These are phyloP conservation scores for Candida khao-thaluensis DNA, from an alignment of 805 yeast genomes.

Conservation along the genomic window DNA sequence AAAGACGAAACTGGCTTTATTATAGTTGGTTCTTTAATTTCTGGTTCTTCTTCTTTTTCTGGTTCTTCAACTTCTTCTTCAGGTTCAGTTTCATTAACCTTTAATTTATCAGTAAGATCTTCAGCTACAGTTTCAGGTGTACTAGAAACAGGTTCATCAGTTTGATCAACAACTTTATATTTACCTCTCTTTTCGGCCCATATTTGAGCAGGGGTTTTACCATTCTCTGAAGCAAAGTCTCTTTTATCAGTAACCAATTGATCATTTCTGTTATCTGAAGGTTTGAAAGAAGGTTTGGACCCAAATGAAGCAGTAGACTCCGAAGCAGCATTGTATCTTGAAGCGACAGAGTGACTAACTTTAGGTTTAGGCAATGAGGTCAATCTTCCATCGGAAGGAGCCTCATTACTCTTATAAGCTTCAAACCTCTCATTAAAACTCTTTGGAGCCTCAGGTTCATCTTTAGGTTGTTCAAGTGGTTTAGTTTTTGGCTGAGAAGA, in stretches of 20 bases:
- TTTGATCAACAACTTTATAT: conserved; percentile 42
- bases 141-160: conserved; percentile 23
- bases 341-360: conserved; percentile 47
- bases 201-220: conserved; percentile 90
- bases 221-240: conserved; percentile 65
- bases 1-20: conserved; percentile 10
- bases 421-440: conserved; percentile 46
- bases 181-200: conserved; percentile 92
- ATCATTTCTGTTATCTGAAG: conserved; percentile 33
- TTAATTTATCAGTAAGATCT: conserved; percentile 14
- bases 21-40: conserved; percentile 7
- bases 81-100: conserved; percentile 13
- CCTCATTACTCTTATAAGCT: conserved; percentile 37
- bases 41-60: conserved; percentile 3
- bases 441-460: conserved; percentile 47
- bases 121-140: conserved; percentile 16
- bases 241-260: conserved; percentile 58
- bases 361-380: conserved; percentile 66
- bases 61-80: conserved; percentile 12
- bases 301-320: conserved; percentile 34
- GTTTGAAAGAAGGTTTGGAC: conserved; percentile 31
- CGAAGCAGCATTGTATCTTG: conserved; percentile 40
- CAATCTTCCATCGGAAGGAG: conserved; percentile 47
- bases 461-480: conserved; percentile 14
- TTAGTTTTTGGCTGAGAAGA: conserved; percentile 40